These are phyloP conservation scores for Phytophthora citrophthora DNA, from an alignment of 352 stramenopile species.

Conservation along the genomic window DNA sequence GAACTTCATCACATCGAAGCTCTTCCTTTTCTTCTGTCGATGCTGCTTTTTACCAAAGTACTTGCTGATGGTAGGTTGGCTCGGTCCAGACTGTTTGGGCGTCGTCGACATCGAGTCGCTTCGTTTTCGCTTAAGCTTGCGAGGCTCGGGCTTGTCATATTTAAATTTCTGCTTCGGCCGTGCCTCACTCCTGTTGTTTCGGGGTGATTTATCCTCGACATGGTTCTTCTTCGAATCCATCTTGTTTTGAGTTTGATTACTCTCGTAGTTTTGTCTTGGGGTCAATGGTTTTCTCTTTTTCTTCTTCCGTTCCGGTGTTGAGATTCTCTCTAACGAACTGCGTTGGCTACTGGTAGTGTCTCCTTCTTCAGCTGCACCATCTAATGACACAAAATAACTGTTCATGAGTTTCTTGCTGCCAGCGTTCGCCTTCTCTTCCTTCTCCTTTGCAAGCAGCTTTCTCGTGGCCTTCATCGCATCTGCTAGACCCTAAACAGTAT, in stretches of 20 bases:
- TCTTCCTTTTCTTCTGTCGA: conserved; percentile 27
- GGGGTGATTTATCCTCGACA: conserved; percentile 4
- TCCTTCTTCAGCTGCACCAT: conserved; percentile 9
- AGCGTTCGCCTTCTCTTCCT: conserved; percentile 25
- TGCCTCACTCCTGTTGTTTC: conserved; percentile 7
- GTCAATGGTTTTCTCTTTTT: conserved; percentile 27
- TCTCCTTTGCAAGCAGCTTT: conserved; percentile 34
- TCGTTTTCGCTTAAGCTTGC: conserved; percentile 27
- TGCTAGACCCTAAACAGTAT: conserved; percentile 22
- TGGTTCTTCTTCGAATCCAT: conserved; percentile 9
- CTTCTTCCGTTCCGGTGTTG: conserved; percentile 13
- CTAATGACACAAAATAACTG: conserved; percentile 27
- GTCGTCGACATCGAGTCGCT: conserved; percentile 9
- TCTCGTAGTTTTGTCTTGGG: conserved; percentile 14
- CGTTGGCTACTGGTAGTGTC: conserved; percentile 21
- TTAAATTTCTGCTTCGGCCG: conserved; percentile 4
- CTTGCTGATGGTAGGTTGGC: conserved; percentile 25
- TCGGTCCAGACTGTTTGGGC: not conserved
- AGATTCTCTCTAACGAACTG: conserved; percentile 12
- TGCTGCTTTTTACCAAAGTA: conserved; percentile 23
- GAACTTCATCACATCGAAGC: conserved; percentile 33
- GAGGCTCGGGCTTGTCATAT: conserved; percentile 19
- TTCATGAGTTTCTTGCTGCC: conserved; percentile 39
- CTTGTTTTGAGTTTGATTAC: conserved; percentile 7
- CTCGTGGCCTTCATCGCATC: conserved; percentile 39